Conservation (phyloP, 306 rosid genomes). For the Gastrolobium bilobum region DNA sequence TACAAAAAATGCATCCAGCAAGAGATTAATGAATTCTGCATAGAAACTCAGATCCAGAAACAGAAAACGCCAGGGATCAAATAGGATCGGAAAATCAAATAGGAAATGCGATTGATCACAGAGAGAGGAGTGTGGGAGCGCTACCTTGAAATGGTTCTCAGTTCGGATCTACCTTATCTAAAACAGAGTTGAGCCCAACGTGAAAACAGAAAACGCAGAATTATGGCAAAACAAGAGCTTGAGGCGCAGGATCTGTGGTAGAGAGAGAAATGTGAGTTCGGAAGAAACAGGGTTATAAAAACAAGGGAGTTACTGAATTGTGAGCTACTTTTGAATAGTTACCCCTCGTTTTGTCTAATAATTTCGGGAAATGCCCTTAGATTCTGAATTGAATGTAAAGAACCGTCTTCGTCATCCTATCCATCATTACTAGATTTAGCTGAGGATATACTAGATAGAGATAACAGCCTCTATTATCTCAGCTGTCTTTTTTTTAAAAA, state of each 20-base stretch:
- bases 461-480: no score
- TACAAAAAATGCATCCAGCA: background rate
- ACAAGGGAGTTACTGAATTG: background rate
- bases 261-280: no score
- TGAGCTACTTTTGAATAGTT: background rate
- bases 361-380: conserved; percentile 21
- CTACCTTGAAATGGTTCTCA: conserved; percentile 49
- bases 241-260: background rate
- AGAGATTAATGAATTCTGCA: conserved; percentile 16
- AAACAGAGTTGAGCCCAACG: conserved; percentile 19
- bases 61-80: conserved; percentile 3
- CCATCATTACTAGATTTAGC: no score
- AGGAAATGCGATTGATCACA: conserved; percentile 34
- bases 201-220: background rate
- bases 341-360: background rate
- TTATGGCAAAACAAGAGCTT: background rate
- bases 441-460: no score
- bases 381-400: no score
- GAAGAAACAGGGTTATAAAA: no score
- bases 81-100: conserved; percentile 45
- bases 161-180: conserved; percentile 49
- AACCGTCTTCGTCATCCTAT: no score
- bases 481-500: no score
- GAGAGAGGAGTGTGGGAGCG: background rate
- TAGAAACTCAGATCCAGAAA: conserved; percentile 55